Evolutionary conservation across 306 rosid genomes (phyloP).

Genomic region (Lotus japonicus): DNA sequence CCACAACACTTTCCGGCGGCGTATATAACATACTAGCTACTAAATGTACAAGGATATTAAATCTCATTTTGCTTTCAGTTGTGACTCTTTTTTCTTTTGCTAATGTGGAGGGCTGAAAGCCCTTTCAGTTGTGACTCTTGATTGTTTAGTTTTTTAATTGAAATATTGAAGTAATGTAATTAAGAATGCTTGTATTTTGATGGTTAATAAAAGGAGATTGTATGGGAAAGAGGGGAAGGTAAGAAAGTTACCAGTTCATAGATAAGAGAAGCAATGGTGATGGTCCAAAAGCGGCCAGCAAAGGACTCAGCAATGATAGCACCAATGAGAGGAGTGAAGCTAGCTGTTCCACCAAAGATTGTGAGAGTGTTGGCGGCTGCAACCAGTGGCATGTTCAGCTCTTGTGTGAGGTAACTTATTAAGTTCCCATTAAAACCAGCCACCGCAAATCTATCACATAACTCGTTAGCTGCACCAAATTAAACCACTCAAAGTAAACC

Average conservation of each 20-base stretch:
- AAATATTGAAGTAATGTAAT: no score
- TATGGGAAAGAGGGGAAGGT: not conserved
- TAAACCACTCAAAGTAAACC: not conserved
- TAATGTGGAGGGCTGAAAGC: no score
- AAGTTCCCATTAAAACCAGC: constrained; percentile 63
- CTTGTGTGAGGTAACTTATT: constrained; percentile 66
- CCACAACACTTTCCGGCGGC: no score
- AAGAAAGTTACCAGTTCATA: constrained; percentile 39
- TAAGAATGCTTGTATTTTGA: no score
- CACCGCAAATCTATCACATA: constrained; percentile 76
- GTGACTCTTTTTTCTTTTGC: no score
- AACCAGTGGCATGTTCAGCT: constrained; percentile 64
- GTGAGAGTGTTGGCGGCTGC: constrained; percentile 68
- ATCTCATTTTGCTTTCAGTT: no score
- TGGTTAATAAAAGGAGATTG: no score
- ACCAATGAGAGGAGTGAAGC: constrained; percentile 53
- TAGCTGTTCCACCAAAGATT: constrained; percentile 56
- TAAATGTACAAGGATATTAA: no score
- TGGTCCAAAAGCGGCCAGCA: constrained; percentile 32
- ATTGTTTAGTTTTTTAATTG: no score
- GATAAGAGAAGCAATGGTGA: constrained; percentile 28
- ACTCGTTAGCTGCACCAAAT: constrained; percentile 53
- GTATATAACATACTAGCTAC: no score
- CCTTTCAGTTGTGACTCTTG: no score
- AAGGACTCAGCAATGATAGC: constrained; percentile 35